Conservation (phyloP, 345 rosid genomes). For the Passiflora organensis region DNA sequence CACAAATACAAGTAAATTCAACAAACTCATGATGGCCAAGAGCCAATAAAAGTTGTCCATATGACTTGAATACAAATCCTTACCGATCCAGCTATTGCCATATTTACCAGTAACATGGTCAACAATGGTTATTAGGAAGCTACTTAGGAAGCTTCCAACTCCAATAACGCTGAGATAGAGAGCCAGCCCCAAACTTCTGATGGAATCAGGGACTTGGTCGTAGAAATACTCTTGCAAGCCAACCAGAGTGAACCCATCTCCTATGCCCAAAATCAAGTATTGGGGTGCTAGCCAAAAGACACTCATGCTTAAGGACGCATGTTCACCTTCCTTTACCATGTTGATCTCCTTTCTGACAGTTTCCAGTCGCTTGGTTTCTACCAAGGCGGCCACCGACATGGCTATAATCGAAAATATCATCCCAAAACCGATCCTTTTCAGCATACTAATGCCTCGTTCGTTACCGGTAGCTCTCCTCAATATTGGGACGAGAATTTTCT, state of each 20-base stretch:
- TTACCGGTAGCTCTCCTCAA: slow-evolving; percentile 6
- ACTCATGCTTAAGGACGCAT: slow-evolving; percentile 17
- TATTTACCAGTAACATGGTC: slow-evolving; percentile 39
- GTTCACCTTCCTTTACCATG: background rate
- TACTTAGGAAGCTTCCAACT: slow-evolving; percentile 42
- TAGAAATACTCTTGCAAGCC: slow-evolving; percentile 69
- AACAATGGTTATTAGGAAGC: slow-evolving; percentile 31
- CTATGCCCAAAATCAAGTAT: slow-evolving; percentile 28
- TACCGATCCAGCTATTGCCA: slow-evolving; percentile 46
- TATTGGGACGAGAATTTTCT: slow-evolving; percentile 7
- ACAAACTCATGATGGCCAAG: background rate
- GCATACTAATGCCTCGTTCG: slow-evolving; percentile 24
- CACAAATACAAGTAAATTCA: slow-evolving; percentile 7
- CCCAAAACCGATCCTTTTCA: slow-evolving; percentile 26
- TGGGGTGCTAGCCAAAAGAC: slow-evolving; percentile 38
- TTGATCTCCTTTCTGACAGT: background rate
- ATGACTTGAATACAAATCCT: slow-evolving; percentile 9
- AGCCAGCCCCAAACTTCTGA: slow-evolving; percentile 60
- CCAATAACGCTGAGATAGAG: slow-evolving; percentile 55
- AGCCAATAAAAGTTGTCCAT: slow-evolving; percentile 13
- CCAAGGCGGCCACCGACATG: slow-evolving; percentile 20
- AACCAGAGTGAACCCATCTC: slow-evolving; percentile 48
- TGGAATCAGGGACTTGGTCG: slow-evolving; percentile 64
- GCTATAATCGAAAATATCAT: slow-evolving; percentile 19
- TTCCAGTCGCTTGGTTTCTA: slow-evolving; percentile 20